A percentile compares a stretch with the other conserved stretches of the same genome.
Evolutionary conservation across 2,329 filamentous ascomycete genomes (phyloP).

Genomic region (Diaporthe velutina): DNA sequence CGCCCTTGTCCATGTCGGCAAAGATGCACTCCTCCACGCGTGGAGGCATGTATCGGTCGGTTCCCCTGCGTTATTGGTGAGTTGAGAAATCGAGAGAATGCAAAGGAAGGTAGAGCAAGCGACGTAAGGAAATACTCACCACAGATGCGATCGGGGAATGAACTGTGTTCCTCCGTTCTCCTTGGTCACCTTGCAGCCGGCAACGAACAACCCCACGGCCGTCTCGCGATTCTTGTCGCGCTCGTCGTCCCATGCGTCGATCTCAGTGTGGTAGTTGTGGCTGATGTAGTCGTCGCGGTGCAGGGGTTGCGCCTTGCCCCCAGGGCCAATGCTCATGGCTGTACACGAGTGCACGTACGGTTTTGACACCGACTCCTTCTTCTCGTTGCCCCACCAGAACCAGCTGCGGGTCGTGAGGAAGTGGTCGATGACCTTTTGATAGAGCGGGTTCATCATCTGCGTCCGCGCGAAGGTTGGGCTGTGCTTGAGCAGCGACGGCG

Average conservation of each 20-base stretch:
- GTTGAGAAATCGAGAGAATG: too few species aligned
- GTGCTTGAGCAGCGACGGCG: slow-evolving; percentile 8
- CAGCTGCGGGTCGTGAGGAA: slow-evolving; percentile 22
- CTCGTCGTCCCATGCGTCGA: slow-evolving; percentile 22
- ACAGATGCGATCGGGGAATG: slow-evolving; percentile 1
- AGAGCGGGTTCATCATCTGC: slow-evolving; percentile 21
- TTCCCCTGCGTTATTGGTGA: not conserved
- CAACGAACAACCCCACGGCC: slow-evolving; percentile 1
- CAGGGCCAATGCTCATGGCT: slow-evolving; percentile 4
- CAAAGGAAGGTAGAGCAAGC: not conserved
- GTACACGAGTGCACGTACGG: slow-evolving; percentile 15
- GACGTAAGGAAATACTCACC: not conserved
- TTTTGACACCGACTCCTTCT: slow-evolving; percentile 11
- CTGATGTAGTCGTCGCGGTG: slow-evolving; percentile 18
- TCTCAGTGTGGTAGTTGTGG: slow-evolving; percentile 13
- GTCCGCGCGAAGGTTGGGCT: slow-evolving; percentile 7
- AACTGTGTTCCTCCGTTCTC: slow-evolving; percentile 10
- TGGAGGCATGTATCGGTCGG: slow-evolving; percentile 2
- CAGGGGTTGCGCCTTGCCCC: slow-evolving; percentile 9
- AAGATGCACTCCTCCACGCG: slow-evolving; percentile 10
- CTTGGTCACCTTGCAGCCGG: slow-evolving; percentile 18
- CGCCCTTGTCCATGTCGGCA: slow-evolving; percentile 19
- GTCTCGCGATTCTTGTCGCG: slow-evolving; percentile 1
- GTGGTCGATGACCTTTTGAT: not conserved
- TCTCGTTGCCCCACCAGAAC: slow-evolving; percentile 20